Base-by-base conservation (phyloP, 2,329 filamentous ascomycete genomes). In the Colletotrichum lentis region DNA sequence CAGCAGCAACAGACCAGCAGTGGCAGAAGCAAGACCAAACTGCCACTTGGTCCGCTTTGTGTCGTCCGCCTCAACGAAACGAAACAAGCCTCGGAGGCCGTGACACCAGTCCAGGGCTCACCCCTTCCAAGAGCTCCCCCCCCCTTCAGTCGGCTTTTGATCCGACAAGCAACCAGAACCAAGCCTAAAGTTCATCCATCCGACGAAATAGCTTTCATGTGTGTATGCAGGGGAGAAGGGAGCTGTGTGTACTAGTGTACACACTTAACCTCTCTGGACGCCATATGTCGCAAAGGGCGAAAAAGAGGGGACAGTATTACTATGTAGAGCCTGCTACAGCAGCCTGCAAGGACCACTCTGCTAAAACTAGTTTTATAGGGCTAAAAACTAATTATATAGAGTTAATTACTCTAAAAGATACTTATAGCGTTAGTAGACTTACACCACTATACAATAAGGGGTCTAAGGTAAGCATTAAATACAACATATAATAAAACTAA, bases 31-130 rank as follows among this genome's bases (percentile, higher is more conserved):
- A 67, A 31, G 59, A 54, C 31, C n/a, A 60, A 49, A 60, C 55
- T 65, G 55, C 41, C 20, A 64, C 50, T 65, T 37, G 65, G 55
- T 62, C 60, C 49, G 65, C 65, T 68, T 68, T 68, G 65, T 62
- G 65, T 68, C 44, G 65, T 55, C 62, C 62, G 55, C 65, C 61
- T 68, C 65, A 68, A 68, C 65, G 65, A 68, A 68, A 68, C 65
- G 65, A 68, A 68, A 68, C 62, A 68, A 68, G 65, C 65, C 65
- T 68, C 65, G 65, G 49, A 68, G 50, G 46, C 65, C 65, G 65
- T 68, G 65, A 68, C 65, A 68, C 65, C 62, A 65, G 55, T 65
- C 55, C 65, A 65, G 62, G 61, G 50, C 65, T 52, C 46, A 53
- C 54, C 65, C 50, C 62, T 55, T 68, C 60, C 49, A 60, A 43